Evolutionary conservation across 169 alveolate species (phyloP).

Genomic region (Cryptosporidium ryanae): DNA sequence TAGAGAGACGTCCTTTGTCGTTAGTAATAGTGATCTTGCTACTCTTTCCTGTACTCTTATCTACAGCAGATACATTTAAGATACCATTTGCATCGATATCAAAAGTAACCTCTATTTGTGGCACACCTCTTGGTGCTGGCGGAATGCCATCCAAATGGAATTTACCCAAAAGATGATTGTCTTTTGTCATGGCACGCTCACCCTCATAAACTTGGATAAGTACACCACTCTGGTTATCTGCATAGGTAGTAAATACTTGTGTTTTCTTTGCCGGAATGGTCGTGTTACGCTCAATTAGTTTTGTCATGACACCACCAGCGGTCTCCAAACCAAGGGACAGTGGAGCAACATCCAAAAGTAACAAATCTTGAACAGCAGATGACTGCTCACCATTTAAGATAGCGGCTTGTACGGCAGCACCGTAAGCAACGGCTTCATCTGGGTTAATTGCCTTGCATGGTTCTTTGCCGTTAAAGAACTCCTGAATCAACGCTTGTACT

Average conservation of each 20-base stretch:
- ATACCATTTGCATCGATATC: conserved; percentile 98
- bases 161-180: conserved; percentile 95
- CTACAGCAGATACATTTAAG: conserved; percentile 95
- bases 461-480: conserved; percentile 92
- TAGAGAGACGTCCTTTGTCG: conserved; percentile 95
- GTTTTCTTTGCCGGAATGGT: conserved; percentile 95
- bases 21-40: conserved; percentile 95
- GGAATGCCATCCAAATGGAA: conserved; percentile 97
- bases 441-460: conserved; percentile 93
- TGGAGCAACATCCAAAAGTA: conserved; percentile 94
- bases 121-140: conserved; percentile 98
- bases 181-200: conserved; percentile 96
- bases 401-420: conserved; percentile 96
- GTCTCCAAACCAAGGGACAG: conserved; percentile 94
- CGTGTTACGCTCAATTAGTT: conserved; percentile 92
- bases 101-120: conserved; percentile 97
- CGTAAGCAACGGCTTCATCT: conserved; percentile 96
- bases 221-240: conserved; percentile 96
- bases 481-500: conserved; percentile 91
- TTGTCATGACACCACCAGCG: conserved; percentile 96
- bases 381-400: conserved; percentile 91
- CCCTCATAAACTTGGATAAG: conserved; percentile 96
- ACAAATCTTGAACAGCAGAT: conserved; percentile 90
- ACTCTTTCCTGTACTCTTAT: conserved; percentile 94
- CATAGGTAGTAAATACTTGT: conserved; percentile 94